phyloP scores from a whole-genome alignment of 2,329 filamentous ascomycete genomes.

The Juglanconis juglandina region DNA sequence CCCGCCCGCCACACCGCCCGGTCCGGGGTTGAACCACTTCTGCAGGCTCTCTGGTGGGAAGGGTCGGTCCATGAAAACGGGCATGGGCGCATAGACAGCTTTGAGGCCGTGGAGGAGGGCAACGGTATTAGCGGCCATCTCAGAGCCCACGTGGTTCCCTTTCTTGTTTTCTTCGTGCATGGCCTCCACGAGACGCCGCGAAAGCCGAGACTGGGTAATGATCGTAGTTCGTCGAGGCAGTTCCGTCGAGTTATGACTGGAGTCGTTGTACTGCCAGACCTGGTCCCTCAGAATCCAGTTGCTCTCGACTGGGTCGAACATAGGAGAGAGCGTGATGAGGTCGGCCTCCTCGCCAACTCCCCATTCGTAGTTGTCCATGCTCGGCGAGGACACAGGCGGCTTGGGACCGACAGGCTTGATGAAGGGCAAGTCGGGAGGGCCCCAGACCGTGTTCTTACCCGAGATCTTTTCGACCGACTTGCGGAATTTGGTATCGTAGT shows the following conservation, averaged over 20 bases:
- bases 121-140: constrained; percentile 74
- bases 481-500: constrained; percentile 65
- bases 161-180: constrained; percentile 76
- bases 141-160: constrained; percentile 73
- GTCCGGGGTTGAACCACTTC: constrained; percentile 59
- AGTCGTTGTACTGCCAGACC: constrained; percentile 62
- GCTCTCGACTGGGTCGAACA: constrained; percentile 70
- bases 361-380: constrained; percentile 69
- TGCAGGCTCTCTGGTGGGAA: constrained; percentile 57
- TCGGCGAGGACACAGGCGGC: constrained; percentile 55
- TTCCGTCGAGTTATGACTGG: constrained; percentile 45
- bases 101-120: constrained; percentile 76
- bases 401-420: constrained; percentile 60
- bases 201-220: constrained; percentile 71
- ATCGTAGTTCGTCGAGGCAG: constrained; percentile 74
- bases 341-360: constrained; percentile 74
- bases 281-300: constrained; percentile 70
- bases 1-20: constrained; percentile 51
- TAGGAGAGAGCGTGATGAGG: constrained; percentile 71
- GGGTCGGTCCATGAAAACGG: constrained; percentile 73
- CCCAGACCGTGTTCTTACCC: constrained; percentile 63
- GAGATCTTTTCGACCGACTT: constrained; percentile 54
- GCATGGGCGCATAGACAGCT: constrained; percentile 73
- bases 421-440: constrained; percentile 56
- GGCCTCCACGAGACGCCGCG: constrained; percentile 65